Percentiles rank a stretch among this genome's conserved stretches.
Conservation (phyloP, 164 flowering plant genomes). For the Vitis amurensis region DNA sequence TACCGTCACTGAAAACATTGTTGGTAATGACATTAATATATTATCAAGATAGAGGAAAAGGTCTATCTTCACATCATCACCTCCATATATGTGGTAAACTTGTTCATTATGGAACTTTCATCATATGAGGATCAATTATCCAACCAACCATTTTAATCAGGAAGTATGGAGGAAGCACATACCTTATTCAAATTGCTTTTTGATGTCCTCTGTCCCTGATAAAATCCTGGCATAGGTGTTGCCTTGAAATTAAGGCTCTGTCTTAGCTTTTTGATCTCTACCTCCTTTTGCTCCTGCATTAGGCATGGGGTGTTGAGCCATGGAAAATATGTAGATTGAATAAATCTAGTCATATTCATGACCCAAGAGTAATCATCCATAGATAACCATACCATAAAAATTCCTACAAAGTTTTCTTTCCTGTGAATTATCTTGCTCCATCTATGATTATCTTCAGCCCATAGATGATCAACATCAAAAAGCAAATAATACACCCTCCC, state of each 20-base stretch:
- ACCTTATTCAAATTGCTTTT: conserved; percentile 43
- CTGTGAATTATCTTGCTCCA: no score
- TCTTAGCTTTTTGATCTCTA: conserved; percentile 35
- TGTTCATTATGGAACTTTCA: not conserved
- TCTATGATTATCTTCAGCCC: no score
- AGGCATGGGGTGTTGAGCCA: conserved; percentile 4
- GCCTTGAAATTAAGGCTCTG: conserved; percentile 50
- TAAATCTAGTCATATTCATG: not conserved
- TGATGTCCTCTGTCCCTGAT: conserved; percentile 23
- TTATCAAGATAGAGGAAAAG: not conserved
- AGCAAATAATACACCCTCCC: not conserved
- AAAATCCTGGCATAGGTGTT: conserved; percentile 37
- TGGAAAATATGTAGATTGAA: conserved; percentile 4
- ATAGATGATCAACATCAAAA: no score
- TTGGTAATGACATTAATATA: not conserved
- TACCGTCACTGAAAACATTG: not conserved
- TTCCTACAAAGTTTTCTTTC: no score
- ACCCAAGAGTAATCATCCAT: no score
- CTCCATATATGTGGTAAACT: not conserved
- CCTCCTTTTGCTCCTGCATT: conserved; percentile 37
- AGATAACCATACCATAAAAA: not conserved
- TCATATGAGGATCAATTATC: not conserved
- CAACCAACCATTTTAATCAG: not conserved
- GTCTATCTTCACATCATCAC: not conserved
- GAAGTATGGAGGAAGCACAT: conserved; percentile 2